These are phyloP conservation scores for Mycena alexandri DNA, from an alignment of 768 basidiomycete genomes.

Conservation along the genomic window DNA sequence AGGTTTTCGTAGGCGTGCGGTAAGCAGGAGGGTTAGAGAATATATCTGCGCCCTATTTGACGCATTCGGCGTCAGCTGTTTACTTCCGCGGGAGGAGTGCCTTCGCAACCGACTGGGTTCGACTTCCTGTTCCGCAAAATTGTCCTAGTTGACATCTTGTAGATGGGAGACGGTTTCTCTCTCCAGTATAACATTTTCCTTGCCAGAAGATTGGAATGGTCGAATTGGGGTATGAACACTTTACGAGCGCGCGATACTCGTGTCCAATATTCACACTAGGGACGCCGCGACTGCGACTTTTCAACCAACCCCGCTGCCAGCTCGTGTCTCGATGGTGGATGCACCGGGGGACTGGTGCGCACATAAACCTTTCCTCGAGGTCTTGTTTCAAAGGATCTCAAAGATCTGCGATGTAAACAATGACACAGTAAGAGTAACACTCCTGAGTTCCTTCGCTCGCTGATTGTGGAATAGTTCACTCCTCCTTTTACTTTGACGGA, in stretches of 20 bases:
- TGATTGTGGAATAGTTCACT: slow-evolving; percentile 44
- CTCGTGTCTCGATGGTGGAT: slow-evolving; percentile 62
- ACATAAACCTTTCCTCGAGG: slow-evolving; percentile 44
- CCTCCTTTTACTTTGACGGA: slow-evolving; percentile 64
- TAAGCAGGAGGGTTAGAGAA: background rate
- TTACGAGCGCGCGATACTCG: no score
- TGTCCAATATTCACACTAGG: slow-evolving; percentile 28
- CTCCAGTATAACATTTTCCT: no score
- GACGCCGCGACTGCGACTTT: slow-evolving; percentile 63
- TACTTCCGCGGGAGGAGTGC: slow-evolving; percentile 21
- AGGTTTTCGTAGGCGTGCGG: slow-evolving; percentile 44
- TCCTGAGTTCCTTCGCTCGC: no score
- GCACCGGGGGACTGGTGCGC: slow-evolving; percentile 48
- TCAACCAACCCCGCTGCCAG: slow-evolving; percentile 49
- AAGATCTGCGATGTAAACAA: slow-evolving; percentile 32
- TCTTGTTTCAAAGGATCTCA: background rate
- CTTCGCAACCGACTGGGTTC: slow-evolving; percentile 25
- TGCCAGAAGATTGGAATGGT: background rate
- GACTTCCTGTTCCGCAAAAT: background rate
- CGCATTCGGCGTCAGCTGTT: no score
- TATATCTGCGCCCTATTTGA: no score
- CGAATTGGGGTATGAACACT: slow-evolving; percentile 53
- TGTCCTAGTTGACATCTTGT: background rate
- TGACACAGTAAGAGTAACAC: no score
- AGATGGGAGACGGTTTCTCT: slow-evolving; percentile 27